Percentiles rank a stretch among this genome's conserved stretches.
phyloP scores from a whole-genome alignment of 169 alveolate genomes.

The Eimeria zaria region DNA sequence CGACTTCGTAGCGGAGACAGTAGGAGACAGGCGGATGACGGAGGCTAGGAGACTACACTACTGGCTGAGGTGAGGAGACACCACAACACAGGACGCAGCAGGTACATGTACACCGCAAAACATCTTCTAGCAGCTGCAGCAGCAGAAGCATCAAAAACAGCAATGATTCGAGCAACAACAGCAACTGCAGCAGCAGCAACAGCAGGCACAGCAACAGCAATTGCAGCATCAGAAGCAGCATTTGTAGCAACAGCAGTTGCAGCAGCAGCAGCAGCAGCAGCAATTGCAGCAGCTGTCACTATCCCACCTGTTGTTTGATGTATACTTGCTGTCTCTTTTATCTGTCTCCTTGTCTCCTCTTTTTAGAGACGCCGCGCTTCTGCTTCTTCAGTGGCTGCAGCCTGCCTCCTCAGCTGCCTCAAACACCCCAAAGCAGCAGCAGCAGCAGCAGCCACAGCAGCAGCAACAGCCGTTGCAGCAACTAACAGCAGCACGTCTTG shows the following conservation, averaged over 20 bases:
- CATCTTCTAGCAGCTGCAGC: neutral
- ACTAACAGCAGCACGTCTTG: conserved; percentile 22
- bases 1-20: conserved; percentile 31
- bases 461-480: conserved; percentile 17
- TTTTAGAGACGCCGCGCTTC: neutral
- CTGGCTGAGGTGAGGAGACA: conserved; percentile 25
- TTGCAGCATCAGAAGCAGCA: neutral
- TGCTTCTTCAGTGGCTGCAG: conserved; percentile 33
- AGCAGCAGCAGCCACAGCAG: neutral
- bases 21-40: neutral
- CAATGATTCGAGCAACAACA: neutral
- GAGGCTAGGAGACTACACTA: conserved; percentile 1
- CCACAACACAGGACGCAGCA: neutral
- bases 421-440: neutral
- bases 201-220: neutral
- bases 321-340: neutral
- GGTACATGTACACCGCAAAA: no score
- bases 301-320: neutral
- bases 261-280: conserved; percentile 20
- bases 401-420: neutral
- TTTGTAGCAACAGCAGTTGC: neutral
- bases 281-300: neutral
- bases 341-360: neutral
- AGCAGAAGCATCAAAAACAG: neutral
- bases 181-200: neutral